These are phyloP conservation scores for Moricandia arvensis DNA, from an alignment of 345 rosid genomes.

Conservation along the genomic window DNA sequence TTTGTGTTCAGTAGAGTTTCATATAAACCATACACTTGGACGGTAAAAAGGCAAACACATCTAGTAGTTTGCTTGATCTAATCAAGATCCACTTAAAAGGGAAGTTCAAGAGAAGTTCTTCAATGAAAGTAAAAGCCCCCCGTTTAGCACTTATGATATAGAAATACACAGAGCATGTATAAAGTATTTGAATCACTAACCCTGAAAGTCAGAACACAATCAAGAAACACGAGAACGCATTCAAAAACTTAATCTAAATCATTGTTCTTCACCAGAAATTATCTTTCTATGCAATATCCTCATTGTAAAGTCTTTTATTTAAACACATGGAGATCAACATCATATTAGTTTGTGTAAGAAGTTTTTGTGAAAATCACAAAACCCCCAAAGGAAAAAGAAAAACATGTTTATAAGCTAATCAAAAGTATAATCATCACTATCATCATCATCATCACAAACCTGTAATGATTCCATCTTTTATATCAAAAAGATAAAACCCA, in stretches of 20 bases:
- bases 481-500: background rate
- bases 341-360: slow-evolving; percentile 26
- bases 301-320: slow-evolving; percentile 29
- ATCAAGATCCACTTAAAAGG: too few relatives aligned
- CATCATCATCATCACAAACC: background rate
- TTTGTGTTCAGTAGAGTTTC: too few relatives aligned
- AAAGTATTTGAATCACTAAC: background rate
- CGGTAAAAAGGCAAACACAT: too few relatives aligned
- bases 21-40: too few relatives aligned
- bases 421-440: background rate
- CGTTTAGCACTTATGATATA: background rate
- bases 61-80: too few relatives aligned
- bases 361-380: slow-evolving; percentile 20
- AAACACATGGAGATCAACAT: slow-evolving; percentile 22
- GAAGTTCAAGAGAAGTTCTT: background rate
- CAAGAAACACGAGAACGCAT: background rate
- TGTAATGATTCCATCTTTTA: slow-evolving; percentile 7
- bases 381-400: background rate
- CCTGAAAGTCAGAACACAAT: background rate
- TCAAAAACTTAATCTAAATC: background rate
- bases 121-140: background rate
- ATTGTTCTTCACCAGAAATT: background rate
- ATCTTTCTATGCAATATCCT: slow-evolving; percentile 19
- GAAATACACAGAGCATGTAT: background rate
- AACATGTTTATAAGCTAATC: slow-evolving; percentile 25